Evolutionary conservation across 1,284 basidiomycete species (phyloP).

Genomic region (Waitea zeae): DNA sequence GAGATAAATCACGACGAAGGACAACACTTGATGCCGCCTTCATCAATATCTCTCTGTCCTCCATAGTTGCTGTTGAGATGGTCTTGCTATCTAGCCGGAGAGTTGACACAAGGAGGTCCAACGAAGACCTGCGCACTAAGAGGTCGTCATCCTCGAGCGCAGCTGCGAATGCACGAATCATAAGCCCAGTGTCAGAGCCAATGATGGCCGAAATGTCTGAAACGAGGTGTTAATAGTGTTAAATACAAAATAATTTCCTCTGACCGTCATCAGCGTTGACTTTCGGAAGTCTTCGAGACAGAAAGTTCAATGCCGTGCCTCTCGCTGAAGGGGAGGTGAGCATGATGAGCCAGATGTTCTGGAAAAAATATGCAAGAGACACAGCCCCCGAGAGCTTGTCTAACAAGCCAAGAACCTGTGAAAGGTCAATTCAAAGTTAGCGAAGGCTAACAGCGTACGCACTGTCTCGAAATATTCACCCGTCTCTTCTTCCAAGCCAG

Average conservation of each 20-base stretch:
- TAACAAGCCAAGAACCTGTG: constrained; percentile 66
- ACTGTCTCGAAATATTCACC: constrained; percentile 90
- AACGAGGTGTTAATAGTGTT: constrained; percentile 4
- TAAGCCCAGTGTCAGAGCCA: constrained; percentile 78
- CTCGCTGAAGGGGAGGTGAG: constrained; percentile 80
- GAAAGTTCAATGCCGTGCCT: constrained; percentile 77
- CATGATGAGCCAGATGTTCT: constrained; percentile 90
- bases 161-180: constrained; percentile 83
- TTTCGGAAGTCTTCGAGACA: constrained; percentile 63
- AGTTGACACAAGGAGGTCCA: constrained; percentile 69
- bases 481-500: constrained; percentile 90
- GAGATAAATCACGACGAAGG: constrained; percentile 78
- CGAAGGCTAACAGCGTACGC: neutral
- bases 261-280: constrained; percentile 53
- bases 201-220: constrained; percentile 59
- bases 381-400: constrained; percentile 74
- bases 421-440: constrained; percentile 3
- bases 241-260: constrained; percentile 2
- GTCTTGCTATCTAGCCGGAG: constrained; percentile 58
- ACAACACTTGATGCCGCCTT: constrained; percentile 70
- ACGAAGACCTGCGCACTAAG: constrained; percentile 64
- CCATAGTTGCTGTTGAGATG: constrained; percentile 42
- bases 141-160: constrained; percentile 84
- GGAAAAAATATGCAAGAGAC: constrained; percentile 79
- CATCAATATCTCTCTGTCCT: constrained; percentile 65